These are phyloP conservation scores for Pyricularia sp. DNA, from an alignment of 2,329 filamentous ascomycete species.

Conservation along the genomic window DNA sequence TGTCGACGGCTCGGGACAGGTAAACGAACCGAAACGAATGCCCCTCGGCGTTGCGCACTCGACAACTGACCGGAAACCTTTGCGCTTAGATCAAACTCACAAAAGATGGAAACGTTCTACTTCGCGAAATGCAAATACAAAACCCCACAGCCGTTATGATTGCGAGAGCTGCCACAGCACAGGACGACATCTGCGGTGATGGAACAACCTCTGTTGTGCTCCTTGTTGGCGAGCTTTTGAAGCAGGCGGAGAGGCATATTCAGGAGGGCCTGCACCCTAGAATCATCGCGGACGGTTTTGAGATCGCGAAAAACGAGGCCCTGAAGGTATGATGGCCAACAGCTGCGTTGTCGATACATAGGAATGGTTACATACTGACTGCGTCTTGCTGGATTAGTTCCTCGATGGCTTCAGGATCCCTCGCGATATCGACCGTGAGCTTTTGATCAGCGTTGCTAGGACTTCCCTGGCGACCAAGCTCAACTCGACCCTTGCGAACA, in stretches of 20 bases:
- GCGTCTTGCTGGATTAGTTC: conserved; percentile 43
- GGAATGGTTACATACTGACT: neutral
- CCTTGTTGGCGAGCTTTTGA: conserved; percentile 88
- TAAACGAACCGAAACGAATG: conserved; percentile 22
- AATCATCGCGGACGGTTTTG: conserved; percentile 94
- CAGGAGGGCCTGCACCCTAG: conserved; percentile 92
- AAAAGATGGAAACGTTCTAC: conserved; percentile 87
- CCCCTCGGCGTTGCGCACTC: conserved; percentile 3
- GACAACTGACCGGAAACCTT: conserved; percentile 10
- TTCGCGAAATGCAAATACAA: conserved; percentile 83
- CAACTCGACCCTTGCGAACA: conserved; percentile 74
- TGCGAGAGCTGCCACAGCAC: conserved; percentile 76
- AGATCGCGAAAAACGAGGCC: conserved; percentile 87
- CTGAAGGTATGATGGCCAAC: conserved; percentile 49
- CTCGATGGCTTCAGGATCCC: conserved; percentile 86
- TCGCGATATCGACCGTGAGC: conserved; percentile 80
- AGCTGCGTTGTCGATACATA: neutral
- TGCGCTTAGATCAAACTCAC: conserved; percentile 79
- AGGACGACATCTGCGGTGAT: conserved; percentile 97
- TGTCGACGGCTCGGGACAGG: conserved; percentile 56
- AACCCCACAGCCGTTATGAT: conserved; percentile 91
- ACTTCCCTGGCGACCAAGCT: conserved; percentile 94
- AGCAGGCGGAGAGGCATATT: conserved; percentile 95
- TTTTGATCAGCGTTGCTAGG: conserved; percentile 82
- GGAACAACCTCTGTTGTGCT: conserved; percentile 95